phyloP scores from a whole-genome alignment of 805 yeast genomes.

The Myxozyma lipomycoides region DNA sequence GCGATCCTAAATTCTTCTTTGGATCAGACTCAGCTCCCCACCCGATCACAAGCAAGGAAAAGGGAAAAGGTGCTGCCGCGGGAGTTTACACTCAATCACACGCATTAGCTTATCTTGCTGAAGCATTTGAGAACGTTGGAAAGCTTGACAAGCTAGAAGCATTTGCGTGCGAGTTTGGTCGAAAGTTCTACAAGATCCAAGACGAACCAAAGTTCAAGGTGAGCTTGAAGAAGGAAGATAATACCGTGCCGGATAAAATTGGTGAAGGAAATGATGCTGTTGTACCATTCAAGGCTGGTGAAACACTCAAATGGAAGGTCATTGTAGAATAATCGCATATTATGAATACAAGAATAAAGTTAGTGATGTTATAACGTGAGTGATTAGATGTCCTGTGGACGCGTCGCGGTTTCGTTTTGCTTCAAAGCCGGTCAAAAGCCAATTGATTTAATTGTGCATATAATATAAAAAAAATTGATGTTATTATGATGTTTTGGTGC shows the following conservation, averaged over 20 bases:
- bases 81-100: conserved; percentile 91
- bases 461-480: too few species aligned
- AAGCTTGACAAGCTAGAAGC: conserved; percentile 62
- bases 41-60: conserved; percentile 72
- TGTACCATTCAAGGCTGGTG: conserved; percentile 86
- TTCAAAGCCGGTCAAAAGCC: too few species aligned
- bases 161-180: conserved; percentile 75
- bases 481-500: too few species aligned
- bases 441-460: too few species aligned
- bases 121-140: conserved; percentile 66
- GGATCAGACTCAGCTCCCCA: conserved; percentile 99
- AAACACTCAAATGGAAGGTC: conserved; percentile 56
- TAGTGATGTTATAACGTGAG: too few species aligned
- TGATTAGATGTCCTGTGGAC: too few species aligned
- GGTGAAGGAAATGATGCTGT: conserved; percentile 48
- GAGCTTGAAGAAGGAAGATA: conserved; percentile 47
- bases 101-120: conserved; percentile 79
- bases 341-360: too few species aligned
- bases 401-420: too few species aligned
- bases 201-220: conserved; percentile 46
- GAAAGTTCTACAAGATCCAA: conserved; percentile 60
- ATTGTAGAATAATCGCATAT: not conserved
- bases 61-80: conserved; percentile 86
- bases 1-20: conserved; percentile 87
- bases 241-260: conserved; percentile 57